Percentiles rank a stretch among this genome's conserved stretches.
phyloP scores from a whole-genome alignment of 805 yeast species.

The Wickerhamomyces hampshirensis region DNA sequence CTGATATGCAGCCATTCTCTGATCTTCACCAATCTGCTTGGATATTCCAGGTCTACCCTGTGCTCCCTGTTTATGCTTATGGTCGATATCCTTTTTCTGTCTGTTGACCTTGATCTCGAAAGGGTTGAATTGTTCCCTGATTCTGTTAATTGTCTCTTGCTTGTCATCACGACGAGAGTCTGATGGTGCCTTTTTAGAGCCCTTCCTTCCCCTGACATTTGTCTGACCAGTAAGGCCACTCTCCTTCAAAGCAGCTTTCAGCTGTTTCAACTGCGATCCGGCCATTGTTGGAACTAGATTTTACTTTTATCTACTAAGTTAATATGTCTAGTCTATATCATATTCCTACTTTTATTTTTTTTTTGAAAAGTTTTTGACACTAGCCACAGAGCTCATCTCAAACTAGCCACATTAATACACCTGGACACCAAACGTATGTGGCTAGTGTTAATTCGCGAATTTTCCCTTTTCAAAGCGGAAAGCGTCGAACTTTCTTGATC shows the following conservation, averaged over 20 bases:
- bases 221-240: slow-evolving; percentile 87
- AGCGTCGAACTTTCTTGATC: no score
- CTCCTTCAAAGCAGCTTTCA: slow-evolving; percentile 70
- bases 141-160: slow-evolving; percentile 47
- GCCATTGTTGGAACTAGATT: slow-evolving; percentile 45
- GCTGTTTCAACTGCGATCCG: slow-evolving; percentile 82
- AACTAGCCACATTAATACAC: slow-evolving; percentile 1
- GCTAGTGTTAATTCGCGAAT: slow-evolving; percentile 6
- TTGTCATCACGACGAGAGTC: slow-evolving; percentile 70
- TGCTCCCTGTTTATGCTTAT: slow-evolving; percentile 38
- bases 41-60: slow-evolving; percentile 67
- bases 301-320: not conserved
- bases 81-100: slow-evolving; percentile 57
- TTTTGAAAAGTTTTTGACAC: not conserved
- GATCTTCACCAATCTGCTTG: slow-evolving; percentile 64
- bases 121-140: slow-evolving; percentile 84
- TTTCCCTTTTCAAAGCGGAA: not conserved
- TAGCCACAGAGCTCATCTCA: not conserved
- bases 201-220: slow-evolving; percentile 50
- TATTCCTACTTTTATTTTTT: not conserved
- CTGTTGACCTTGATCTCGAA: slow-evolving; percentile 76
- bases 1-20: slow-evolving; percentile 58
- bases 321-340: not conserved
- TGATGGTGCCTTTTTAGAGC: slow-evolving; percentile 46
- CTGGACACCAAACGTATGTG: slow-evolving; percentile 3